phyloP scores from a whole-genome alignment of 2,329 filamentous ascomycete species.

The Chrysoporthe deuterocubensis region DNA sequence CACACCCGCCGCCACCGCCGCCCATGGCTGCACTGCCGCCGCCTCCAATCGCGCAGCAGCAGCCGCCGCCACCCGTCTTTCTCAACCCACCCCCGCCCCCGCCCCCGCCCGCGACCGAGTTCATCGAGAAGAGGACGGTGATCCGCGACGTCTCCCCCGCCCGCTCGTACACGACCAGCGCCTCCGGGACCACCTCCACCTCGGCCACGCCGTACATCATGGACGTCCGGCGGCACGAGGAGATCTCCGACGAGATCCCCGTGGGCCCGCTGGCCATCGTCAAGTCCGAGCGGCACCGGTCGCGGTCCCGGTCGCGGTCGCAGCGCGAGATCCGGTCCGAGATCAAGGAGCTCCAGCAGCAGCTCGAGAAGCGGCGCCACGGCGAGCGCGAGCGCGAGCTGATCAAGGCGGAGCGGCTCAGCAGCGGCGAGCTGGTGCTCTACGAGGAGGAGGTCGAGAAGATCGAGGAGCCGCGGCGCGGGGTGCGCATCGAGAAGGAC shows the following conservation, averaged over 20 bases:
- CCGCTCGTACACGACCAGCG: slow-evolving; percentile 43
- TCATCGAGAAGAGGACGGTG: slow-evolving; percentile 50
- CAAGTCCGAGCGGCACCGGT: slow-evolving; percentile 38
- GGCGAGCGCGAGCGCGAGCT: slow-evolving; percentile 55
- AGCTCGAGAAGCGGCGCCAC: slow-evolving; percentile 48
- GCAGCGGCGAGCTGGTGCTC: slow-evolving; percentile 65
- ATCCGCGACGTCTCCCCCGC: slow-evolving; percentile 56
- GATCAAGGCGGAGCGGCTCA: slow-evolving; percentile 59
- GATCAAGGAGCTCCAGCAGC: slow-evolving; percentile 71
- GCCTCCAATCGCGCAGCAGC: background rate
- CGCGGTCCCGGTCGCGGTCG: slow-evolving; percentile 47
- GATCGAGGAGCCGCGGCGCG: slow-evolving; percentile 57
- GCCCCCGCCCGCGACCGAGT: slow-evolving; percentile 40
- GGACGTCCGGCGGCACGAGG: slow-evolving; percentile 43
- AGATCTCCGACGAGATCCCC: slow-evolving; percentile 40
- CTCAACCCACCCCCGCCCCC: background rate
- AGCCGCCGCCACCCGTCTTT: slow-evolving; percentile 33
- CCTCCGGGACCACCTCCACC: slow-evolving; percentile 40
- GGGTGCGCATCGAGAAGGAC: slow-evolving; percentile 80
- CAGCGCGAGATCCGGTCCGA: slow-evolving; percentile 73
- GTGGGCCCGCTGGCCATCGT: slow-evolving; percentile 49
- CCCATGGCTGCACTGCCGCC: slow-evolving; percentile 1
- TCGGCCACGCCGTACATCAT: slow-evolving; percentile 34
- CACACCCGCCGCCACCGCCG: slow-evolving; percentile 31
- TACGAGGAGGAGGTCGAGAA: slow-evolving; percentile 64